A percentile compares a stretch with the other conserved stretches of the same genome.
phyloP scores from a whole-genome alignment of 1,284 basidiomycete species.

The Coniophora puteana region DNA sequence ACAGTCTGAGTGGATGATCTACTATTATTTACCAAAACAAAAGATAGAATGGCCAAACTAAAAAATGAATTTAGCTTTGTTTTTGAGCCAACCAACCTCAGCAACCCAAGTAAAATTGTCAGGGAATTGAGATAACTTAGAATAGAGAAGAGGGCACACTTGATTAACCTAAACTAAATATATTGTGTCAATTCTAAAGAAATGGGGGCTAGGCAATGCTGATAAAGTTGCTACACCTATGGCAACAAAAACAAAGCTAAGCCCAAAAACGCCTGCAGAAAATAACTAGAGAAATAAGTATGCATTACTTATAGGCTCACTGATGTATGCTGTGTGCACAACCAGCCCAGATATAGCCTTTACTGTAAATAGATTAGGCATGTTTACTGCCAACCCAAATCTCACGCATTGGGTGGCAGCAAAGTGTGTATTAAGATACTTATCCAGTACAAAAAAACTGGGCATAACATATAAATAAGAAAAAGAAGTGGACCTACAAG shows the following conservation, averaged over 20 bases:
- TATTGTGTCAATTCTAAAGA: background rate
- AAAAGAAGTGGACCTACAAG: no score
- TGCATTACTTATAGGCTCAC: background rate
- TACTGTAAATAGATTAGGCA: background rate
- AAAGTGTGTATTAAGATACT: conserved; percentile 3
- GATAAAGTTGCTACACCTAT: background rate
- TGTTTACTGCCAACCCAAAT: background rate
- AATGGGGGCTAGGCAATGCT: background rate
- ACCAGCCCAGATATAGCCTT: conserved; percentile 5
- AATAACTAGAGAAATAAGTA: background rate
- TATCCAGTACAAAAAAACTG: background rate
- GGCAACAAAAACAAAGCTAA: background rate
- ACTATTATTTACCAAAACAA: background rate
- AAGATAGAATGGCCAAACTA: background rate
- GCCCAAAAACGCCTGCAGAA: background rate
- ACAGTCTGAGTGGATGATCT: conserved; percentile 11
- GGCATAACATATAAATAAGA: conserved; percentile 1
- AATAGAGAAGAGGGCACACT: background rate
- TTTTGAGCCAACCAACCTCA: conserved; percentile 2
- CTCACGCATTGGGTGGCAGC: conserved; percentile 2
- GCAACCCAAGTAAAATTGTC: background rate
- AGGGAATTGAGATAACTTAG: background rate
- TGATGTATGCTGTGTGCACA: conserved; percentile 1
- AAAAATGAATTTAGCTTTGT: background rate
- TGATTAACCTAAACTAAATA: conserved; percentile 1